A percentile compares a stretch with the other conserved stretches of the same genome.
These are phyloP conservation scores for Saccharomycopsis lassenensis DNA, from an alignment of 805 yeast species.

Conservation along the genomic window DNA sequence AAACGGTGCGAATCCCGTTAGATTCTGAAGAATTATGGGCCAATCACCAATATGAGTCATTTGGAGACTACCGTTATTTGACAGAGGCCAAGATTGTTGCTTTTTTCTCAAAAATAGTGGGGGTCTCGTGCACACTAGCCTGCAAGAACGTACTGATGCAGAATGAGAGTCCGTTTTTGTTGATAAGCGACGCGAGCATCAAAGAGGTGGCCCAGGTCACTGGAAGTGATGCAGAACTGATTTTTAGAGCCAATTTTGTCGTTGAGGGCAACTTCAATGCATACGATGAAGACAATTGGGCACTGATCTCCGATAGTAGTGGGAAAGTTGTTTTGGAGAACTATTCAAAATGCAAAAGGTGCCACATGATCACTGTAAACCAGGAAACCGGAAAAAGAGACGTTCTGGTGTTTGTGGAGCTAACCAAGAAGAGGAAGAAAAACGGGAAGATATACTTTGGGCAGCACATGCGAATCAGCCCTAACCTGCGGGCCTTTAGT, in stretches of 20 bases:
- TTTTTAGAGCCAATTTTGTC: slow-evolving; percentile 32
- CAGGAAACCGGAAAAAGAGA: slow-evolving; percentile 26
- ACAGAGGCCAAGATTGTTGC: slow-evolving; percentile 19
- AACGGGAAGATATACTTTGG: slow-evolving; percentile 33
- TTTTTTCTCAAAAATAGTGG: slow-evolving; percentile 25
- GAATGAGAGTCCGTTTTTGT: slow-evolving; percentile 31
- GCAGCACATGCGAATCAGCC: slow-evolving; percentile 20
- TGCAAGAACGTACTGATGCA: slow-evolving; percentile 19
- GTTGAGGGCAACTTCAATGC: slow-evolving; percentile 22
- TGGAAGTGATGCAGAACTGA: slow-evolving; percentile 4
- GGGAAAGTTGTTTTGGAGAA: slow-evolving; percentile 17
- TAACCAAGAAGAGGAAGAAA: slow-evolving; percentile 26
- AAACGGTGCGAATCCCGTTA: no score
- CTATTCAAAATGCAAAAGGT: slow-evolving; percentile 29
- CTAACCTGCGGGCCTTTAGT: background rate
- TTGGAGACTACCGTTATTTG: slow-evolving; percentile 18
- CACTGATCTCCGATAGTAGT: slow-evolving; percentile 17
- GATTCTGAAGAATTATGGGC: no score
- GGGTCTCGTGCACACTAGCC: slow-evolving; percentile 29
- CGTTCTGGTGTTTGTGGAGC: slow-evolving; percentile 24
- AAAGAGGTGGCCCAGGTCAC: slow-evolving; percentile 15
- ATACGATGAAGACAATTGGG: slow-evolving; percentile 32
- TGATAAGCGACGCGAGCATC: slow-evolving; percentile 26
- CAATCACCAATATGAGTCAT: no score
- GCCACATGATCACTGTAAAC: slow-evolving; percentile 36